A percentile compares a stretch with the other conserved stretches of the same genome.
phyloP scores from a whole-genome alignment of 441 rosid species.

The Syzygium syzygioides region DNA sequence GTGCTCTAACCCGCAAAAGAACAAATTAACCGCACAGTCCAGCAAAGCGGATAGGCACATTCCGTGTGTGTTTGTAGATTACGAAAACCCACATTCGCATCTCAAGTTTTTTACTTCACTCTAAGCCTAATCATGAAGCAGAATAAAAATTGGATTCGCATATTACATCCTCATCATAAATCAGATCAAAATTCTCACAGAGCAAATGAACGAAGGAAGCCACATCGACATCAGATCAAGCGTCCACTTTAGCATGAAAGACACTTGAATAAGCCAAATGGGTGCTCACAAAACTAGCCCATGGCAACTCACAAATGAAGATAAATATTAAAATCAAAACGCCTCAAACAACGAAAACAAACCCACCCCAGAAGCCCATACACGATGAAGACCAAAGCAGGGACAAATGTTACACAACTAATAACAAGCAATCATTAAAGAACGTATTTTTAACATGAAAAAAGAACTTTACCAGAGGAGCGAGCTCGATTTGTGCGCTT shows the following conservation, averaged over 20 bases:
- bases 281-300: background rate
- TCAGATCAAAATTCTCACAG: background rate
- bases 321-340: background rate
- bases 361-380: background rate
- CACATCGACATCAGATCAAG: background rate
- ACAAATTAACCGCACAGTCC: background rate
- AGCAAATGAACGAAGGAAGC: background rate
- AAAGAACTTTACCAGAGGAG: background rate
- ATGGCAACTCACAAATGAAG: background rate
- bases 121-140: background rate
- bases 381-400: background rate
- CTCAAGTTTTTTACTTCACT: background rate
- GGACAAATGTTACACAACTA: background rate
- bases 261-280: background rate
- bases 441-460: background rate
- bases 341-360: background rate
- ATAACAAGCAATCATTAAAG: background rate
- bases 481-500: background rate
- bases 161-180: background rate
- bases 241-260: background rate
- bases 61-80: background rate
- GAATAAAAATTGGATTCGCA: background rate
- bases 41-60: background rate
- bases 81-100: background rate
- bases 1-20: background rate